Percentiles rank a stretch among this genome's conserved stretches.
Conservation (phyloP, 2,329 filamentous ascomycete genomes). For the Trichoderma sp. region DNA sequence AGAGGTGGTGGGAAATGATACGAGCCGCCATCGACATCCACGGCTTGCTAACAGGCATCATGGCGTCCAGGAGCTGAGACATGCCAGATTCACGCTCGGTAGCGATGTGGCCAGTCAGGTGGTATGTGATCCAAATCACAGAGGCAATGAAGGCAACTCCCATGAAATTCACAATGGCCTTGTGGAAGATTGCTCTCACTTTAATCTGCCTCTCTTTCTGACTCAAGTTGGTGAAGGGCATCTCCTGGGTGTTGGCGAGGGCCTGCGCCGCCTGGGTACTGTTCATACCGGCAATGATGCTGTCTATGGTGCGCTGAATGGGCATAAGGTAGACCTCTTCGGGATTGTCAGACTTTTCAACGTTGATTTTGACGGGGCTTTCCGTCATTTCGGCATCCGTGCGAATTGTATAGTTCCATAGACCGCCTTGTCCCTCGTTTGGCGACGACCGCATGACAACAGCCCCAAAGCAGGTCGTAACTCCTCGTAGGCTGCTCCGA, state of each 20-base stretch:
- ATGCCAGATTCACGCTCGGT: conserved; percentile 83
- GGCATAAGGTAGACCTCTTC: conserved; percentile 75
- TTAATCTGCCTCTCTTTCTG: conserved; percentile 61
- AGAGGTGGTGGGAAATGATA: conserved; percentile 74
- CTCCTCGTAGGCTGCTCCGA: conserved; percentile 60
- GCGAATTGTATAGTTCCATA: conserved; percentile 85
- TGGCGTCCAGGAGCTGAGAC: conserved; percentile 83
- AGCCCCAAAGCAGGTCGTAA: conserved; percentile 69
- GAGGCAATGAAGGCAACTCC: conserved; percentile 76
- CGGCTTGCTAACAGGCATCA: conserved; percentile 72
- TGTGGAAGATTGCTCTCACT: conserved; percentile 69
- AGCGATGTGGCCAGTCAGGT: conserved; percentile 81
- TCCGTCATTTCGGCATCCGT: conserved; percentile 63
- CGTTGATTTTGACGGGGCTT: conserved; percentile 60
- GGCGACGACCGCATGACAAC: conserved; percentile 75
- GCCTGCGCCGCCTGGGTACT: conserved; percentile 36
- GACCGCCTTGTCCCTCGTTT: conserved; percentile 58
- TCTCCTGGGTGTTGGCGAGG: conserved; percentile 54
- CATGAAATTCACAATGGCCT: conserved; percentile 68
- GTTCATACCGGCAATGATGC: conserved; percentile 61
- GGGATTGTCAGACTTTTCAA: conserved; percentile 65
- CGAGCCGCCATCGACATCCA: conserved; percentile 78
- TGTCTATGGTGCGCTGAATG: conserved; percentile 74
- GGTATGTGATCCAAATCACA: conserved; percentile 79
- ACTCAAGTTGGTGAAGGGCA: conserved; percentile 71